Evolutionary conservation across 164 flowering plant genomes (phyloP).

Genomic region (Akebia trifoliata): DNA sequence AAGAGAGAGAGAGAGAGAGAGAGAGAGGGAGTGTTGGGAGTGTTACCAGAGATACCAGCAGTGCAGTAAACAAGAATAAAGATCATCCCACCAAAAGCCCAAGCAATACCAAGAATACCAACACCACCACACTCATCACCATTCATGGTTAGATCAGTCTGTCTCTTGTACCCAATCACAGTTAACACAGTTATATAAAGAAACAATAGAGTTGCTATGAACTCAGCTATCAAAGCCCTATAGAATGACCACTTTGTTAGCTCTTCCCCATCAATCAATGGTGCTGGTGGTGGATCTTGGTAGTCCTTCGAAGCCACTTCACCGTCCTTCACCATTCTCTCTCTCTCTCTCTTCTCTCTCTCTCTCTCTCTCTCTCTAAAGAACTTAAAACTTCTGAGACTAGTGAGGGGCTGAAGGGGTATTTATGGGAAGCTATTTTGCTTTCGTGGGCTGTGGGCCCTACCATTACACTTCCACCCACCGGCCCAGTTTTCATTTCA

Average conservation of each 20-base stretch:
- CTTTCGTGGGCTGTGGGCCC: not conserved
- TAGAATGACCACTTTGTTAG: conserved; percentile 51
- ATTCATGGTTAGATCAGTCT: conserved; percentile 18
- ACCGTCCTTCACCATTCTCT: conserved; percentile 42
- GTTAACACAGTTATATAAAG: conserved; percentile 56
- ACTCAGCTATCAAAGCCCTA: conserved; percentile 66
- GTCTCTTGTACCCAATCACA: conserved; percentile 55
- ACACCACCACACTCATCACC: conserved; percentile 48
- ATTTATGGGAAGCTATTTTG: not conserved
- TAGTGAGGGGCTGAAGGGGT: too few relatives aligned
- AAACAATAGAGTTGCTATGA: conserved; percentile 58
- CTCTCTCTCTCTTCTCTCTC: not conserved
- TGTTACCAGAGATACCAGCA: conserved; percentile 62
- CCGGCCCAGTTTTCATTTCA: too few relatives aligned
- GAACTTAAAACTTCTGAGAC: too few relatives aligned
- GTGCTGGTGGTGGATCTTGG: conserved; percentile 65
- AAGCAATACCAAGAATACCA: conserved; percentile 66
- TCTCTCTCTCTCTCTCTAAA: too few relatives aligned
- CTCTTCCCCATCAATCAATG: conserved; percentile 44
- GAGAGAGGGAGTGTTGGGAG: too few relatives aligned
- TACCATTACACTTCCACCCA: too few relatives aligned
- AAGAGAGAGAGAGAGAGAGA: not conserved
- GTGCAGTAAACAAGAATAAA: conserved; percentile 72
- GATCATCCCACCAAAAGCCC: conserved; percentile 79
- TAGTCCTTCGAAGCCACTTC: conserved; percentile 49